Evolutionary conservation across 352 stramenopile species (phyloP), one percentile per base, ranked within the genome.

Genomic region (Ophiocytium majus): DNA sequence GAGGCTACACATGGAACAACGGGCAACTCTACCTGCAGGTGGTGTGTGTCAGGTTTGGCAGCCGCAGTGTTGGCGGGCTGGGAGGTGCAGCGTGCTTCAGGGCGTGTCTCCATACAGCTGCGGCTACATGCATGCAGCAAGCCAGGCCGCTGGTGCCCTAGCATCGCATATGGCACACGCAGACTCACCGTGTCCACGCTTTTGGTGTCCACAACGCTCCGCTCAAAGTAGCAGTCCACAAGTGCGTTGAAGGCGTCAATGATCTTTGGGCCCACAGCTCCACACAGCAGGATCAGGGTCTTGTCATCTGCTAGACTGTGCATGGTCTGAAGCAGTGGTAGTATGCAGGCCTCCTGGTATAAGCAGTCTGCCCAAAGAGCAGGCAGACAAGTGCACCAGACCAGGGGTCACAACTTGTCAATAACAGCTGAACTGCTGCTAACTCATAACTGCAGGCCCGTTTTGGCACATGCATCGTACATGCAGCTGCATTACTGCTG

Each of bases 261-360:
- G 43, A 88, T 86, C 19, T 76, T 75, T 32, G 79, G 71, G 19
- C 84, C 84, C 79, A 88, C 84, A 49, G 83, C 84, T 57, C 84
- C 84, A 43, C 84, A 83, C 64, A 88, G 35, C 19, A 88, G 37
- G 5, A 88, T 36, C 63, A 86, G n/a, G 31, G 37, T 83, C 63
- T 82, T 17, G 64, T 50, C 10, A 32, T 78, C 79, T 28, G 84
- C 31, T 31, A 88, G 36, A 50, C 50, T 76, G 66, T 78, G 81
- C 84, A 88, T 88, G 1, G 84, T 88, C 43, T 83, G 33, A 0
- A 88, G 84, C 9, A 88, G 71, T 0, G 84, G 84, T 43, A 35
- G 36, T 14, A 88, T 88, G 71, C 84, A 88, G 9, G 76, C 84
- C 76, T 83, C 84, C 35, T 88, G 63, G 78, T 88, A 88, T 19